phyloP scores from a whole-genome alignment of 768 basidiomycete genomes.

The Mycena epipterygia region DNA sequence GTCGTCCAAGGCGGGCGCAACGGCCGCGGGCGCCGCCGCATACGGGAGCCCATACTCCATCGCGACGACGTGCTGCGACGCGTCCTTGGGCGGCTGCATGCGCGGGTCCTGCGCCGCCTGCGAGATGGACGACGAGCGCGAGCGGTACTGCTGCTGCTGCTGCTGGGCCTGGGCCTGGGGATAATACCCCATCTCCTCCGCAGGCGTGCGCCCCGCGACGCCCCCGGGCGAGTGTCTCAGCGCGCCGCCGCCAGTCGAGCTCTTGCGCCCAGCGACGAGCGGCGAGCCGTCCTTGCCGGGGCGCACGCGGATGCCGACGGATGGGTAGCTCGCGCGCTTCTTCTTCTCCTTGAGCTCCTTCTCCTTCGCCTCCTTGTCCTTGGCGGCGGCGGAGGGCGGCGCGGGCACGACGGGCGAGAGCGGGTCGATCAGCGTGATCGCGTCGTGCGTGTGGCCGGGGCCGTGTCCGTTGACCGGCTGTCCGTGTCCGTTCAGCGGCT shows the following conservation, averaged over 20 bases:
- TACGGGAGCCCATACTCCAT: slow-evolving; percentile 37
- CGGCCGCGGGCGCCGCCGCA: slow-evolving; percentile 11
- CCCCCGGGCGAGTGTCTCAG: too few relatives aligned
- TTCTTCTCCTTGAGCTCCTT: slow-evolving; percentile 52
- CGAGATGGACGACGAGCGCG: slow-evolving; percentile 44
- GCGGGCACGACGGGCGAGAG: not conserved
- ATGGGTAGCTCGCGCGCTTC: slow-evolving; percentile 57
- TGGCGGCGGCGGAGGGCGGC: slow-evolving; percentile 1
- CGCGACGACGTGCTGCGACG: not conserved
- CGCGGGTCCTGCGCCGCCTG: slow-evolving; percentile 28
- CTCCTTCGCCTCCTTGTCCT: slow-evolving; percentile 38
- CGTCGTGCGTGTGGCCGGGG: too few relatives aligned
- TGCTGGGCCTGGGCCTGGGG: slow-evolving; percentile 9
- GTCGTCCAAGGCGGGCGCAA: slow-evolving; percentile 21
- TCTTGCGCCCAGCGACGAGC: not conserved
- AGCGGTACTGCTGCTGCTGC: slow-evolving; percentile 36
- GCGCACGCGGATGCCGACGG: slow-evolving; percentile 40
- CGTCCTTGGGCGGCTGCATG: slow-evolving; percentile 20
- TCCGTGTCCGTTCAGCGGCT: too few relatives aligned
- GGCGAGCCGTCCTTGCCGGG: slow-evolving; percentile 4
- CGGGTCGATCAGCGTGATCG: not conserved
- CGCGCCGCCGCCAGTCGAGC: too few relatives aligned
- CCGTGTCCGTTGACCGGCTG: too few relatives aligned
- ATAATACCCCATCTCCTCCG: slow-evolving; percentile 29
- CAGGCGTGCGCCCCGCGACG: not conserved